Percentiles rank a stretch among this genome's conserved stretches.
These are phyloP conservation scores for Metarhizium robertsii DNA, from an alignment of 2,329 filamentous ascomycete genomes.

Conservation along the genomic window DNA sequence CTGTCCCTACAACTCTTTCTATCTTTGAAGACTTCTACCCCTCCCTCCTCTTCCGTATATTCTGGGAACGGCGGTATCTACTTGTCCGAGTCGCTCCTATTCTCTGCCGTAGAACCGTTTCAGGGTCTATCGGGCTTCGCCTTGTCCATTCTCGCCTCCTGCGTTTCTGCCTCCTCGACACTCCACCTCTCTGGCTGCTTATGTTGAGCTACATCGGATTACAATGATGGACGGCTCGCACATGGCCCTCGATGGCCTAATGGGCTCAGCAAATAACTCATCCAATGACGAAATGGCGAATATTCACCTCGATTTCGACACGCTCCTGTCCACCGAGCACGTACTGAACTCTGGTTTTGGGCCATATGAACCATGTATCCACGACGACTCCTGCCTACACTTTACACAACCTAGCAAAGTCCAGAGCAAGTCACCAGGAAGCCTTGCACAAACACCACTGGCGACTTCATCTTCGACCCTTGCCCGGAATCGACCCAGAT, in stretches of 20 bases:
- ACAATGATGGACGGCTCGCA: constrained; percentile 14
- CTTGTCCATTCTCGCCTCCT: neutral
- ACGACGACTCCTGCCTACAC: constrained; percentile 23
- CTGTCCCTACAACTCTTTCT: neutral
- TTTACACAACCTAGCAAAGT: constrained; percentile 9
- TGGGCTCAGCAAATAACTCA: constrained; percentile 7
- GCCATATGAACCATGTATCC: constrained; percentile 17
- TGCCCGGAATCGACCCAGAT: neutral
- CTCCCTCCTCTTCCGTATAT: neutral
- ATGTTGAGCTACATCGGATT: neutral
- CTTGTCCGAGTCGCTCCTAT: neutral
- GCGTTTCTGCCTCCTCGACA: neutral
- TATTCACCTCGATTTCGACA: constrained; percentile 16
- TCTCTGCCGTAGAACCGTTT: neutral
- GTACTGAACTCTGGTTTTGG: constrained; percentile 17
- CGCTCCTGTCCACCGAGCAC: constrained; percentile 15
- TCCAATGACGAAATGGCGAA: constrained; percentile 21
- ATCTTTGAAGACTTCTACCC: neutral
- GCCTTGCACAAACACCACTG: constrained; percentile 7
- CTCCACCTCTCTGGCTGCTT: neutral
- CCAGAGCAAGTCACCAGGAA: constrained; percentile 6
- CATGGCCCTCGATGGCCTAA: constrained; percentile 13
- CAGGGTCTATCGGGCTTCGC: neutral
- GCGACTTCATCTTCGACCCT: neutral
- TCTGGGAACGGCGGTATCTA: neutral